Evolutionary conservation across 345 rosid species (phyloP), one percentile per base, ranked within the genome.

Genomic region (Gossypium sturtianum): DNA sequence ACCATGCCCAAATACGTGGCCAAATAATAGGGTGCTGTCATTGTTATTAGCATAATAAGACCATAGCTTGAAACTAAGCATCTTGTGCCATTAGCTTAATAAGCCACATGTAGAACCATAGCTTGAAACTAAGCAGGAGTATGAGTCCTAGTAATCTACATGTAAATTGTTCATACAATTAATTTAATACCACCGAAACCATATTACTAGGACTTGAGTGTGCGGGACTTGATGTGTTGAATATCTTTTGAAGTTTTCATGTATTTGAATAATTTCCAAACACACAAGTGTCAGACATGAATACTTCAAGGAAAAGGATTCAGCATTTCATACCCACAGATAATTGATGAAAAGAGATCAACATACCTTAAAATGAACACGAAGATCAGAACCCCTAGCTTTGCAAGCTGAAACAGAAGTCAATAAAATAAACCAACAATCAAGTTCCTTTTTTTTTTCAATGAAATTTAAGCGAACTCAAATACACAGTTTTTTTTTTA

Each of bases 301-400:
- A 48, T 48, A 48, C 17, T 48, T 48, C 17, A 12, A 48, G 0
- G 17, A 48, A 12, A 48, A 48, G 1, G 52, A 48, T 4, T 4
- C 38, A 29, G 41, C 1, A 15, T 17, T 9, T 25, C 44, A 17
- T 10, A 70, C 9, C 45, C 17, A 54, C n/a, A 38, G 7, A 53
- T 10, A 71, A 52, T 52, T 13, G n/a, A 38, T 2, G 7, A 61
- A 52, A 16, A 47, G 12, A 34, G 0, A 70, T 44, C 16, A 41
- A 2, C 75, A 49, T 79, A 91, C 92, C 97, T 91, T 91, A 75
- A 91, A 88, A 66, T 89, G 97, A 66, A 87, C 92, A 80, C 92
- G 86, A 65, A 91, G 94, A 67, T 86, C 92, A 41, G 87, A 85
- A 16, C 93, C 94, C 80, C 87, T 78, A 16, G 97, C 89, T 83